A percentile compares a stretch with the other conserved stretches of the same genome.
These are phyloP conservation scores for Pichia deserticola DNA, from an alignment of 805 yeast genomes.

Conservation along the genomic window DNA sequence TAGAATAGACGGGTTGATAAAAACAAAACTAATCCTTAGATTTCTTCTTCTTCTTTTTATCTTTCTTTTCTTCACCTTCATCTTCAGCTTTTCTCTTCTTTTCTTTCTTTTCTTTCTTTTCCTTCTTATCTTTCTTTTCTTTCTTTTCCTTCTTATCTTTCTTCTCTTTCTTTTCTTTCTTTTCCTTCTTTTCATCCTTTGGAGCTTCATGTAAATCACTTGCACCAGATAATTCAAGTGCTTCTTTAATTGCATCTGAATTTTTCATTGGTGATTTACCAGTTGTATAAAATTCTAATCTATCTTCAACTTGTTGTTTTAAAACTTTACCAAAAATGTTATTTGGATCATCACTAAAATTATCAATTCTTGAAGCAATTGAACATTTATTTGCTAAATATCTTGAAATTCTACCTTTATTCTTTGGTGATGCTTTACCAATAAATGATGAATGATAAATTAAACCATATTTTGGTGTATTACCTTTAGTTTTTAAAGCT, in stretches of 20 bases:
- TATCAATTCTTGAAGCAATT: constrained; percentile 97
- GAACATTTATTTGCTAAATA: constrained; percentile 98
- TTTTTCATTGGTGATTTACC: constrained; percentile 97
- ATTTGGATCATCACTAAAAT: constrained; percentile 91
- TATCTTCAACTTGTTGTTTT: constrained; percentile 96
- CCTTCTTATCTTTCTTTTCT: constrained; percentile 43
- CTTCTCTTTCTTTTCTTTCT: constrained; percentile 40
- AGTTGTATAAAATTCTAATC: constrained; percentile 90
- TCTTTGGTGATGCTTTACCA: constrained; percentile 90
- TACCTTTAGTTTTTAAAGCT: constrained; percentile 93
- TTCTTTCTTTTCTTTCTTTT: constrained; percentile 25
- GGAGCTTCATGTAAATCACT: constrained; percentile 27
- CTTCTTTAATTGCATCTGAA: constrained; percentile 87
- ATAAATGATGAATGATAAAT: constrained; percentile 92
- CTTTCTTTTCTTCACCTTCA: constrained; percentile 7
- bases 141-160: constrained; percentile 47
- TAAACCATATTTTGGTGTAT: constrained; percentile 94
- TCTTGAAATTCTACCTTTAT: constrained; percentile 98
- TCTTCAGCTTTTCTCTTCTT: constrained; percentile 7
- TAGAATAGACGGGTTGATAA: not conserved
- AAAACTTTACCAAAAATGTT: constrained; percentile 84
- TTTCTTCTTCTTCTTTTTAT: constrained; percentile 13
- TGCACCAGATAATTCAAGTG: constrained; percentile 57
- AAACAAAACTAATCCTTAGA: constrained; percentile 22
- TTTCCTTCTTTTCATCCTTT: constrained; percentile 42